These are phyloP conservation scores for Saturnispora saitoi DNA, from an alignment of 805 yeast species.

Conservation along the genomic window DNA sequence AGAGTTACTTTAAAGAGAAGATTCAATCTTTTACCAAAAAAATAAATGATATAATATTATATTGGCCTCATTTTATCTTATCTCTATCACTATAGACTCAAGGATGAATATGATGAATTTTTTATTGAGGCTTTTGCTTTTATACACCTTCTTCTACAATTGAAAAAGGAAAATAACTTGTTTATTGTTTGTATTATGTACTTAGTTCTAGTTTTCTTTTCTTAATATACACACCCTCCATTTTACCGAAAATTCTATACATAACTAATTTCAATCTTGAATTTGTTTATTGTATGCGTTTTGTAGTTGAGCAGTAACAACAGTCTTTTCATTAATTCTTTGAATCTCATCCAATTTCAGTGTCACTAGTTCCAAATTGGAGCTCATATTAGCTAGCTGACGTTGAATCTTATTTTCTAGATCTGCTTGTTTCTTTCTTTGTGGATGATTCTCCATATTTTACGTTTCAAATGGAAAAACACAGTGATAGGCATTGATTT, in stretches of 20 bases:
- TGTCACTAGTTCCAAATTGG: background rate
- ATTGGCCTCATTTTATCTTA: background rate
- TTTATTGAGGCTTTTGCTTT: background rate
- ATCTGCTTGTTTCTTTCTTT: background rate
- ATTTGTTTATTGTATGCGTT: background rate
- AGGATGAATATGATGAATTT: background rate
- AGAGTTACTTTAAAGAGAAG: constrained; percentile 97
- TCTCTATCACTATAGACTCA: too few relatives aligned
- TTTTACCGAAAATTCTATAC: background rate
- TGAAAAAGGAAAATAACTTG: background rate
- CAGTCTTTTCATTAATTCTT: constrained; percentile 3
- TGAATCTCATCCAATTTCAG: background rate
- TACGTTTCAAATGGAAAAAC: background rate
- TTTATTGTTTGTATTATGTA: background rate
- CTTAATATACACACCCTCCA: background rate
- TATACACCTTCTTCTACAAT: background rate
- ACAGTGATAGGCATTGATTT: background rate
- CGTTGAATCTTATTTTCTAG: background rate
- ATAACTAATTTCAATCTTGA: background rate
- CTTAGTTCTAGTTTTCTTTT: background rate
- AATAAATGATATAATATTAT: background rate
- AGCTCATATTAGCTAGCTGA: background rate
- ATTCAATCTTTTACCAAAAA: constrained; percentile 75
- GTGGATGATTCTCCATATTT: constrained; percentile 3
- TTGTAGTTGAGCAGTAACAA: constrained; percentile 6